Base-by-base conservation (phyloP, 1,139 yeast genomes). In the Lodderomyces pseudojiufengensis region DNA sequence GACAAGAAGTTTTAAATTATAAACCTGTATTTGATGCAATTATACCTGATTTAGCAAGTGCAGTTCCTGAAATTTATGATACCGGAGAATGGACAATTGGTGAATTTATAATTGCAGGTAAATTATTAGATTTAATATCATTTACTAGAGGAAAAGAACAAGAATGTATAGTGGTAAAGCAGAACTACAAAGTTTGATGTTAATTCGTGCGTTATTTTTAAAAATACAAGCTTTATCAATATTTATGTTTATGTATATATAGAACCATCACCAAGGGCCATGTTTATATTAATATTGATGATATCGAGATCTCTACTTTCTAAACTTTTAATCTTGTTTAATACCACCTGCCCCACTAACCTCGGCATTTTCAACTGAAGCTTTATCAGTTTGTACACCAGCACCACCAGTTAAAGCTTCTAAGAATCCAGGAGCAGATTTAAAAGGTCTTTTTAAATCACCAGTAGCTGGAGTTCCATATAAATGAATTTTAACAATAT, bases 371-470 rank as follows among this genome's bases (percentile, higher is more conserved):
- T 84, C 92, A 51, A 90, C 81, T 30, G 95, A 69, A 53, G 84
- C 83, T 73, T 87, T 86, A 65, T 87, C 96, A 47, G 95, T 84
- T 68, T 79, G 78, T 52, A 76, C 81, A 36, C 54, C 55, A 42
- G 67, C 73, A 43, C 69, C 73, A 42, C 78, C 80, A 46, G 80
- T 79, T 48, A 81, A 75, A 40, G 84, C 74, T 43, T 74, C 79
- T 53, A 88, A 80, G 54, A 92, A 78, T 65, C 92, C 67, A 34
- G 92, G 83, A 38, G 92, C 80, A 42, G 87, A 76, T 74, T 87
- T 86, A 81, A 94, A 92, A 30, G 99, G 99, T 73, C 99, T 84
- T 78, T 88, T 86, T 65, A 88, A 79, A 54, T 86, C 96, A 50
- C 97, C 97, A 38, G 77, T 53, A 28, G 97, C 95, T 30, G 94